Evolutionary conservation across 495 filamentous ascomycete genomes (phyloP).

Genomic region (Paragyromitra xinjiangensis): DNA sequence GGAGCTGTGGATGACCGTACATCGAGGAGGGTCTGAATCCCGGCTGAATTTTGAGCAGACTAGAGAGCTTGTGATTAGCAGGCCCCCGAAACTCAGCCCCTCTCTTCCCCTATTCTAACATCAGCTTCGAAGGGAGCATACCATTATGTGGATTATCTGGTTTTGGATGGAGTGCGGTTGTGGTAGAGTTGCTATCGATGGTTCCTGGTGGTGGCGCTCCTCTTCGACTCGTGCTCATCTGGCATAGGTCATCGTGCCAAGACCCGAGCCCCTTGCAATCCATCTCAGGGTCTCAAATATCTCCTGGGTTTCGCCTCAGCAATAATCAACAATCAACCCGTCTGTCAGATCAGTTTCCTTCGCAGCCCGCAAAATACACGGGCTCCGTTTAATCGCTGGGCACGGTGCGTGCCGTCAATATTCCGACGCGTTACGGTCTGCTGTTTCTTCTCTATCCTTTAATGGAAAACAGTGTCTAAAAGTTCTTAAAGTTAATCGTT

Average conservation of each 20-base stretch:
- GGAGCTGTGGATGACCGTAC: conserved; percentile 65
- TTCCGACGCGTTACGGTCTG: conserved; percentile 46
- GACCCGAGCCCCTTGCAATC: conserved; percentile 49
- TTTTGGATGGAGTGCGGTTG: conserved; percentile 39
- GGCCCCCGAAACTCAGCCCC: not conserved
- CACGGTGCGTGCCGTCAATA: conserved; percentile 47
- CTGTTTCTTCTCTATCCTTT: not conserved
- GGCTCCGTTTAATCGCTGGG: conserved; percentile 41
- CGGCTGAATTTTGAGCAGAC: conserved; percentile 98
- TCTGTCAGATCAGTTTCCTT: conserved; percentile 24
- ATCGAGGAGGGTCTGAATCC: conserved; percentile 98
- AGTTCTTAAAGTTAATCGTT: conserved; percentile 28
- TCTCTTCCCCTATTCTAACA: not conserved
- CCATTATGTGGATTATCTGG: conserved; percentile 48
- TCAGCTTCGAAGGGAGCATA: conserved; percentile 18
- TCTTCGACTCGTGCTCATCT: conserved; percentile 46
- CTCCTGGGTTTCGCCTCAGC: conserved; percentile 48
- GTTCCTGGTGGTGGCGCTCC: conserved; percentile 35
- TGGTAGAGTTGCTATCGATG: conserved; percentile 44
- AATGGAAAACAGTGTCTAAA: conserved; percentile 18
- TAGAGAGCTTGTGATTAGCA: conserved; percentile 58
- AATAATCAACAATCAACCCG: conserved; percentile 52
- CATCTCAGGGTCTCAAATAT: conserved; percentile 56
- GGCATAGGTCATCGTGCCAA: conserved; percentile 44
- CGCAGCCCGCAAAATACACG: conserved; percentile 41